Conservation (phyloP, 2,329 filamentous ascomycete species). For the Hirsutella thompsonii region DNA sequence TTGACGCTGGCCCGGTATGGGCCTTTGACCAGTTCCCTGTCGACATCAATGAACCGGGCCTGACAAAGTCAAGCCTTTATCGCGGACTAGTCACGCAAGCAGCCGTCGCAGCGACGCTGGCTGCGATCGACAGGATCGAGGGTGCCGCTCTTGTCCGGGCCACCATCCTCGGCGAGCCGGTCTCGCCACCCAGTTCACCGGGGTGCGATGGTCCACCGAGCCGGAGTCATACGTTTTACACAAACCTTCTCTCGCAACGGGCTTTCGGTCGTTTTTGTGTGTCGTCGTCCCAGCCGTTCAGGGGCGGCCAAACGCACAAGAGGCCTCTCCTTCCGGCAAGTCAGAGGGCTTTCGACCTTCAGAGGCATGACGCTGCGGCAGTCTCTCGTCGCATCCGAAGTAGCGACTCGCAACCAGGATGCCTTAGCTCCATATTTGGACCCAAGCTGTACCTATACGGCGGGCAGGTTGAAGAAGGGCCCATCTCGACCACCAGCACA, state of each 20-base stretch:
- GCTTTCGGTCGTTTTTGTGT: constrained; percentile 18
- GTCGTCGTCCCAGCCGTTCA: constrained; percentile 19
- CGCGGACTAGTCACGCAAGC: constrained; percentile 23
- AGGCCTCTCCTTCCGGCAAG: constrained; percentile 25
- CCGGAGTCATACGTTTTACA: constrained; percentile 4
- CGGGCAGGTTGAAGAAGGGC: constrained; percentile 21
- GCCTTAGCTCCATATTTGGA: constrained; percentile 22
- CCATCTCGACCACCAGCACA: constrained; percentile 1
- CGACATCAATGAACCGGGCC: constrained; percentile 22
- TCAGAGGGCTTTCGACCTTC: constrained; percentile 22
- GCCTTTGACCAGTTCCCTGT: constrained; percentile 28
- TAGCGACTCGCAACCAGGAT: constrained; percentile 27
- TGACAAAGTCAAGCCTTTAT: constrained; percentile 28
- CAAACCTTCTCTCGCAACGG: constrained; percentile 12
- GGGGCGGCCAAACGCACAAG: constrained; percentile 21
- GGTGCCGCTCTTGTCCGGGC: constrained; percentile 8
- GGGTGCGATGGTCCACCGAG: background rate
- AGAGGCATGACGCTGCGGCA: constrained; percentile 18
- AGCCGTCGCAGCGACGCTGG: constrained; percentile 21
- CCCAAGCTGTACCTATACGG: constrained; percentile 25
- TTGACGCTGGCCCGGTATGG: constrained; percentile 30
- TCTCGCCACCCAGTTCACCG: constrained; percentile 3
- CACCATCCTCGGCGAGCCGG: background rate
- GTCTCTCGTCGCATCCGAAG: constrained; percentile 28
- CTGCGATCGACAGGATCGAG: constrained; percentile 23